A percentile compares a stretch with the other conserved stretches of the same genome.
Conservation (phyloP, 768 basidiomycete species). For the Gloeophyllum trabeum region DNA sequence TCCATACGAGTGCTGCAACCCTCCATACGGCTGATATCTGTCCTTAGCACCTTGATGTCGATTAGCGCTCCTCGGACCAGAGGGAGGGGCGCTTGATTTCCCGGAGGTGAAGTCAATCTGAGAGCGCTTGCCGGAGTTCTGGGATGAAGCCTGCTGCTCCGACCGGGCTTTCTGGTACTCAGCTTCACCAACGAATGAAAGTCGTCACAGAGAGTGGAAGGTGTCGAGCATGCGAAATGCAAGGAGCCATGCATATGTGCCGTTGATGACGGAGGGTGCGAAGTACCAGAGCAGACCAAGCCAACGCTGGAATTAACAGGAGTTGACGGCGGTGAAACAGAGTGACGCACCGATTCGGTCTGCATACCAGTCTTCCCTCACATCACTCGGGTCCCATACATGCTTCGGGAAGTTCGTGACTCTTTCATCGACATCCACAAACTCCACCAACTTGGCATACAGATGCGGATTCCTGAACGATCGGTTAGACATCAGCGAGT, state of each 20-base stretch:
- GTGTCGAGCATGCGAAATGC: neutral
- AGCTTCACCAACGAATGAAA: conserved; percentile 14
- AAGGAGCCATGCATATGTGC: neutral
- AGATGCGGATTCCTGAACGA: conserved; percentile 95
- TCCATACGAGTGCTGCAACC: neutral
- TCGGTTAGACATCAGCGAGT: conserved; percentile 85
- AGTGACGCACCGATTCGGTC: conserved; percentile 59
- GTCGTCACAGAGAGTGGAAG: neutral
- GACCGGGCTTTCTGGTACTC: conserved; percentile 27
- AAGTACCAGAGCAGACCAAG: neutral
- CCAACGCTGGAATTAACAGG: neutral
- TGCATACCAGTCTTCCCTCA: conserved; percentile 63
- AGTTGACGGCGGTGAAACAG: neutral
- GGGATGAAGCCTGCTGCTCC: conserved; percentile 27
- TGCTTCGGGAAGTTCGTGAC: conserved; percentile 68
- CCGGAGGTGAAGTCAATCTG: conserved; percentile 32
- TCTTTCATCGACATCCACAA: conserved; percentile 84
- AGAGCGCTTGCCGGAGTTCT: conserved; percentile 24
- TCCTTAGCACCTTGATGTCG: neutral
- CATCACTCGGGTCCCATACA: conserved; percentile 64
- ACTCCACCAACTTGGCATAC: conserved; percentile 92
- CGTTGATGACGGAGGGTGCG: neutral
- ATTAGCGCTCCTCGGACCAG: conserved; percentile 1
- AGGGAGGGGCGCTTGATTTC: no score
- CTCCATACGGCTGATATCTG: neutral